Evolutionary conservation across 2,329 filamentous ascomycete species (phyloP).

Genomic region (Claviceps arundinis): DNA sequence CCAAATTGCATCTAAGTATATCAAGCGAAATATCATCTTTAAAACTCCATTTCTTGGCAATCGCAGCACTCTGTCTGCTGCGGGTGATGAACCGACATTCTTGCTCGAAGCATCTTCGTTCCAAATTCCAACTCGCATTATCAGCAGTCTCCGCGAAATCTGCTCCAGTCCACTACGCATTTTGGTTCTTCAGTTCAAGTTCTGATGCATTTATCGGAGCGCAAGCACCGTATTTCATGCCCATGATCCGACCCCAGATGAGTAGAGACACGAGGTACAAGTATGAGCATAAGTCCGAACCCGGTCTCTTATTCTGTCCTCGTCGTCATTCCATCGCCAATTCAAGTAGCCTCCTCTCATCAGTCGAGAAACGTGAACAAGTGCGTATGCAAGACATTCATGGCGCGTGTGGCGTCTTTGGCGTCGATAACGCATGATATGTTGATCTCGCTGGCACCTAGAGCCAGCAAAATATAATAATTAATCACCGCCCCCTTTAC

Average conservation of each 20-base stretch:
- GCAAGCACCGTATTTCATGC: not conserved
- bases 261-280: not conserved
- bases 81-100: not conserved
- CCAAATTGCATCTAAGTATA: not conserved
- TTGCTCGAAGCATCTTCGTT: not conserved
- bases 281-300: not conserved
- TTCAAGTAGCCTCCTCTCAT: slow-evolving; percentile 1
- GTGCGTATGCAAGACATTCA: slow-evolving; percentile 94
- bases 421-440: slow-evolving; percentile 96
- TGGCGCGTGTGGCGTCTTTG: slow-evolving; percentile 76
- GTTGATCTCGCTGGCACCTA: slow-evolving; percentile 96
- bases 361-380: slow-evolving; percentile 89
- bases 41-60: not conserved
- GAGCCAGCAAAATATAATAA: not conserved
- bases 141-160: not conserved
- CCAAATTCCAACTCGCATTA: not conserved
- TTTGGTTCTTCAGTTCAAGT: no score
- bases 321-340: not conserved
- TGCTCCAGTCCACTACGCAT: not conserved
- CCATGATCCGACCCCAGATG: not conserved
- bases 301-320: not conserved
- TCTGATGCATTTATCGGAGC: not conserved
- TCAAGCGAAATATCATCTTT: not conserved
- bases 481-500: not conserved
- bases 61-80: not conserved